Evolutionary conservation across 2,329 filamentous ascomycete species (phyloP).

Genomic region (Botrytis sinoallii): DNA sequence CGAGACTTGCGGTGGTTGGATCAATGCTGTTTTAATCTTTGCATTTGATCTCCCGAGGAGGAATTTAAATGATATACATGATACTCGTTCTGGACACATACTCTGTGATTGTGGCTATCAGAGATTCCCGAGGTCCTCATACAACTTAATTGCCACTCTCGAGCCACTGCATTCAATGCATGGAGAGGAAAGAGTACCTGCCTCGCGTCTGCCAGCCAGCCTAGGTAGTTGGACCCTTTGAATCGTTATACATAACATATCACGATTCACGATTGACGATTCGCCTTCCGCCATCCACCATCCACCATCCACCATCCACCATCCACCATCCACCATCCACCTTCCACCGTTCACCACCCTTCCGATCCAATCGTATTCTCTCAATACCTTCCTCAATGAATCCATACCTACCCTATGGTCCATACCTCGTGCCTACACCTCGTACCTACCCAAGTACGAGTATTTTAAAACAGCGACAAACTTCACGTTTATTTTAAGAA

Average conservation of each 20-base stretch:
- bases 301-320: no score
- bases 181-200: background rate
- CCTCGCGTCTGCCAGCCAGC: no score
- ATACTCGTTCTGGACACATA: background rate
- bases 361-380: background rate
- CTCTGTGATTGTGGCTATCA: background rate
- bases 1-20: background rate
- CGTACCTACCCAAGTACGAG: background rate
- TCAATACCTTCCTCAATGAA: background rate
- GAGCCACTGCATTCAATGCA: background rate
- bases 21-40: constrained; percentile 7
- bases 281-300: background rate
- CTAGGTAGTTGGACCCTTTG: background rate
- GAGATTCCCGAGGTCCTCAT: no score
- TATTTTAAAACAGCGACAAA: background rate
- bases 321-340: no score
- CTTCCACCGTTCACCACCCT: background rate
- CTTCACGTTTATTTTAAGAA: constrained; percentile 5
- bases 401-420: background rate
- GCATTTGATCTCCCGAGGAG: background rate
- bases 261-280: background rate
- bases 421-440: background rate
- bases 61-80: background rate
- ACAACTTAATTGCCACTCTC: background rate
- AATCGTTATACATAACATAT: background rate